Evolutionary conservation across 345 rosid species (phyloP), one percentile per base, ranked within the genome.

Genomic region (Geranium brycei): DNA sequence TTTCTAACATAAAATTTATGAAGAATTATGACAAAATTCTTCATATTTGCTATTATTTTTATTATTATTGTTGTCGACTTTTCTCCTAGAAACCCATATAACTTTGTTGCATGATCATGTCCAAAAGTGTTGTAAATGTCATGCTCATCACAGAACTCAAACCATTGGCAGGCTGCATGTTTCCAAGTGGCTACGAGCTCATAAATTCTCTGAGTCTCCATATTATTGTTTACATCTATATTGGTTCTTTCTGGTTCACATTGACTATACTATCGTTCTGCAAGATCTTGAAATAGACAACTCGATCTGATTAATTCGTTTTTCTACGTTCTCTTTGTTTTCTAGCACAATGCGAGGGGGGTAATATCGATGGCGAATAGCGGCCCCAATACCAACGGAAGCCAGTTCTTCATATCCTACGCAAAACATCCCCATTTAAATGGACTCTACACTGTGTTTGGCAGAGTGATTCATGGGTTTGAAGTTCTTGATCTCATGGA

Each of bases 401-500:
- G 97, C 83, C 99, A 95, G 71, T 95, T 95, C 76, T 95, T 95
- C 76, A 62, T 95, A 16, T 53, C 79, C 17, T 95, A 85, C 57
- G 96, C 88, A 4, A 91, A 95, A 79, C 97, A 91, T 70, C 99
- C 97, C 17, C 97, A 95, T 80, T 95, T 95, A 60, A 91, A 95
- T 72, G 99, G 99, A 64, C 64, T 85, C 62, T 91, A 95, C 85
- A 91, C 97, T 15, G 73, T 91, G 60, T 87, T 95, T 62, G 99
- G 99, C 75, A 82, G 73, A 75, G 99, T 95, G 65, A 95, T 95
- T 72, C 97, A 95, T 68, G 99, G 99, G 28, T 93, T 93, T 69
- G 99, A 93, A 80, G 96, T 93, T 57, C 95, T 93, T 69, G 97
- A 93, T 82, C 66, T 93, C 60, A 93, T 93, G 99, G 99, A 93